Evolutionary conservation across 108 stramenopile species (phyloP), one percentile per base, ranked within the genome.

Genomic region (Cyclotella baltica): DNA sequence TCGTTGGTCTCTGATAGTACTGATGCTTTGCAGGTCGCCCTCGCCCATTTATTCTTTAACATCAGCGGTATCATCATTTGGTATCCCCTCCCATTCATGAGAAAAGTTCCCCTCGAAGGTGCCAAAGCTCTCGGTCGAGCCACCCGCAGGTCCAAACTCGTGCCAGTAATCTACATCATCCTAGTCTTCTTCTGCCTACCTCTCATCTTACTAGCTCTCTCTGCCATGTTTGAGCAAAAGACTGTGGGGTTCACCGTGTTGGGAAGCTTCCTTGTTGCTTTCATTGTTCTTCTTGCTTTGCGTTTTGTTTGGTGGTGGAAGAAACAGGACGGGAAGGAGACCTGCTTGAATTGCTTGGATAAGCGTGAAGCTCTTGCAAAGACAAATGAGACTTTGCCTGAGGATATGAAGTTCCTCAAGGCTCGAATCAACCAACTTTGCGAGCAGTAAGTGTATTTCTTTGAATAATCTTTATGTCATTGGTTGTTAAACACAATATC

Each of bases 11-110:
- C 87, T 28, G 89, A 87, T 40, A 87, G 70, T 40, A 67, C 81
- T 25, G 72, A 83, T 6, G 84, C 89, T 29, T 47, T 95, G 30
- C 92, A 93, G 81, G 86, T 92, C 30, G 94, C 92, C n/a, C 68
- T 95, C 8, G 84, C 81, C 56, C 94, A 95, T 63, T 83, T 95
- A 67, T 88, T 95, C 76, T 93, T 95, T 88, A 95, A 95, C 85
- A 75, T 92, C 38, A 76, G 81, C 20, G 94, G 94, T 55, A 91
- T 94, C 62, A 28, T 88, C 51, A 88, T 94, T 51, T 95, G 88
- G 84, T 95, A 93, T 68, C 92, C 94, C 15, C 34, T 95, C 61
- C 92, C 94, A 23, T 81, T 85, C 64, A 90, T 95, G 88, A 87
- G 94, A 33, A 37, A 57, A 3, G 59, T 95, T 55, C 92, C 94